These are phyloP conservation scores for Neonectria neomacrospora DNA, from an alignment of 2,329 filamentous ascomycete species.

Conservation along the genomic window DNA sequence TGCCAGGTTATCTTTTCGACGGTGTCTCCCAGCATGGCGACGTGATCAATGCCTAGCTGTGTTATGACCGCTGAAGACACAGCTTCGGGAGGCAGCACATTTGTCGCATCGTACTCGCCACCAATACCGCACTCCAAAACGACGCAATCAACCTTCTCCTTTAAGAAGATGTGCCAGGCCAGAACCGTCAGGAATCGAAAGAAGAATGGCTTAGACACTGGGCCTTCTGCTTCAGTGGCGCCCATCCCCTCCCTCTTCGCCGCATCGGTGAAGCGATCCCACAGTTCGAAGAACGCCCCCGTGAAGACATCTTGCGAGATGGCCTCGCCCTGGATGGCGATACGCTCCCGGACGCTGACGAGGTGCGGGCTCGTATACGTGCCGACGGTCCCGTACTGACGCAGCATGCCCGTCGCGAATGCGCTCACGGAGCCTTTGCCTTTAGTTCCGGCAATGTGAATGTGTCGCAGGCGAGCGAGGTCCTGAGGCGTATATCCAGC, in stretches of 20 bases:
- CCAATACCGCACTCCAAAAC: slow-evolving; percentile 95
- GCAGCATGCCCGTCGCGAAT: slow-evolving; percentile 83
- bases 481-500: slow-evolving; percentile 73
- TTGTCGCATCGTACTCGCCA: slow-evolving; percentile 92
- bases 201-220: slow-evolving; percentile 83
- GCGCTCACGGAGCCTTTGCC: slow-evolving; percentile 92
- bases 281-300: slow-evolving; percentile 84
- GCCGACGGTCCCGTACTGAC: slow-evolving; percentile 65
- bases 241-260: slow-evolving; percentile 49
- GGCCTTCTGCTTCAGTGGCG: slow-evolving; percentile 61
- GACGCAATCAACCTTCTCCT: slow-evolving; percentile 79
- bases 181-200: slow-evolving; percentile 92
- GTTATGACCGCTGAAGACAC: slow-evolving; percentile 80
- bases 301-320: slow-evolving; percentile 77
- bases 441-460: slow-evolving; percentile 94
- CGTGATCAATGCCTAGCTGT: slow-evolving; percentile 87
- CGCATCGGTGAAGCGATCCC: slow-evolving; percentile 68
- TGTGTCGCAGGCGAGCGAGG: slow-evolving; percentile 59
- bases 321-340: slow-evolving; percentile 79
- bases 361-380: slow-evolving; percentile 90
- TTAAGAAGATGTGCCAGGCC: slow-evolving; percentile 84
- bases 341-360: slow-evolving; percentile 84
- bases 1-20: slow-evolving; percentile 89
- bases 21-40: slow-evolving; percentile 80
- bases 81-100: slow-evolving; percentile 72